Conservation (phyloP, 805 yeast species). For the Geotrichum ghanense region DNA sequence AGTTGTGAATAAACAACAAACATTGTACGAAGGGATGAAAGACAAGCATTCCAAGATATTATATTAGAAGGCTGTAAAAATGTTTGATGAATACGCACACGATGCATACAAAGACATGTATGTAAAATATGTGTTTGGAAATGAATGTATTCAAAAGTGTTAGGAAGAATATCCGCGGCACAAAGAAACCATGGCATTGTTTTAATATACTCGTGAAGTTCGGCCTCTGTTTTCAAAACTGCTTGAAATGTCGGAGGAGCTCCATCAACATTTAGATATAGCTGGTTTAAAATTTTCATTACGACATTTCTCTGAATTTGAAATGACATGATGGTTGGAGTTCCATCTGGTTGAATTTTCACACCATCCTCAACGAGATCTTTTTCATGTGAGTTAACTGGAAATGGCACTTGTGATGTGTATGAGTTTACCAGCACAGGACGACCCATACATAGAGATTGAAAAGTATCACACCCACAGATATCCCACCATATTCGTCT, state of each 20-base stretch:
- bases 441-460: conserved; percentile 10
- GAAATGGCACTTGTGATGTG: conserved; percentile 23
- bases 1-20: background rate
- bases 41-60: conserved; percentile 5
- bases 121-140: conserved; percentile 25
- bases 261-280: conserved; percentile 11
- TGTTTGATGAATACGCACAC: conserved; percentile 23
- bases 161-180: conserved; percentile 5
- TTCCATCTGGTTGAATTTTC: conserved; percentile 5
- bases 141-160: conserved; percentile 17
- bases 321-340: conserved; percentile 16
- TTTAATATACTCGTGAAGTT: background rate
- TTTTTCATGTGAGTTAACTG: conserved; percentile 24
- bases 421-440: conserved; percentile 15
- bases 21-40: background rate
- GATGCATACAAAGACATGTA: conserved; percentile 24
- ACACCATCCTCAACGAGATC: conserved; percentile 14
- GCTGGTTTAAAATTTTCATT: conserved; percentile 14
- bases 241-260: background rate
- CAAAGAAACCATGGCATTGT: background rate
- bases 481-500: conserved; percentile 23
- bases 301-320: conserved; percentile 11
- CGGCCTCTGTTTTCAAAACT: background rate
- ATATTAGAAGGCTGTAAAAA: conserved; percentile 20
- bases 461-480: conserved; percentile 15